These are phyloP conservation scores for Breviolum minutum DNA, from an alignment of 73 alveolate species.

Conservation along the genomic window DNA sequence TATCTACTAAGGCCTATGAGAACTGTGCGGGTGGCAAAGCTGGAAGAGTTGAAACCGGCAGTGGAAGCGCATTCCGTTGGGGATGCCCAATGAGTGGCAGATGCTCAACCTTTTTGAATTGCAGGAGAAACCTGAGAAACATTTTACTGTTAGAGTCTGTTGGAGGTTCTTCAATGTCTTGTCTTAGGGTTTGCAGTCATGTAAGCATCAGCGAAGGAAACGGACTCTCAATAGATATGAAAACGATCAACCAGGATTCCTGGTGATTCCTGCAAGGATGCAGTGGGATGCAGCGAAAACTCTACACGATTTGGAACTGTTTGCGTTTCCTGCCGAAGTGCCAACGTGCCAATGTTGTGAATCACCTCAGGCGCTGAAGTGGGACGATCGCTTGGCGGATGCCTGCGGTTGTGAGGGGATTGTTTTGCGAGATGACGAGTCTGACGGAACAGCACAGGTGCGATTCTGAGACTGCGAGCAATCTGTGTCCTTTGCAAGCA, in stretches of 20 bases:
- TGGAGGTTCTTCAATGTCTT: too few relatives aligned
- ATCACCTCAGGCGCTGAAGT: constrained; percentile 62
- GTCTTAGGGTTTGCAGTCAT: not conserved
- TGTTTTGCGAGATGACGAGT: constrained; percentile 75
- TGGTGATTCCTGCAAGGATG: too few relatives aligned
- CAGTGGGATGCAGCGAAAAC: not conserved
- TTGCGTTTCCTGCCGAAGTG: not conserved
- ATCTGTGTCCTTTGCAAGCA: not conserved
- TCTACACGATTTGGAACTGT: not conserved
- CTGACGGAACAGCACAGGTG: constrained; percentile 94
- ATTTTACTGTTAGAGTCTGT: too few relatives aligned
- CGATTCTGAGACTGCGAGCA: not conserved
- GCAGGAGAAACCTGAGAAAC: too few relatives aligned
- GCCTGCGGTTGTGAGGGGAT: constrained; percentile 94
- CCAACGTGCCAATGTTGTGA: not conserved
- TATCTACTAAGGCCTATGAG: constrained; percentile 63
- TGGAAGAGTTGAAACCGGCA: constrained; percentile 88
- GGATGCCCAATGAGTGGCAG: not conserved
- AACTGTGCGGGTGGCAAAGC: constrained; percentile 88
- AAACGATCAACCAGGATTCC: too few relatives aligned
- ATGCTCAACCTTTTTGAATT: not conserved
- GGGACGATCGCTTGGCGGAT: constrained; percentile 95
- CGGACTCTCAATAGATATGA: too few relatives aligned
- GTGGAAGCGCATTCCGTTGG: constrained; percentile 76
- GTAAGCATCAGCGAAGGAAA: too few relatives aligned